Base-by-base conservation (phyloP, 805 yeast genomes). In the Candida rishiriensis region DNA sequence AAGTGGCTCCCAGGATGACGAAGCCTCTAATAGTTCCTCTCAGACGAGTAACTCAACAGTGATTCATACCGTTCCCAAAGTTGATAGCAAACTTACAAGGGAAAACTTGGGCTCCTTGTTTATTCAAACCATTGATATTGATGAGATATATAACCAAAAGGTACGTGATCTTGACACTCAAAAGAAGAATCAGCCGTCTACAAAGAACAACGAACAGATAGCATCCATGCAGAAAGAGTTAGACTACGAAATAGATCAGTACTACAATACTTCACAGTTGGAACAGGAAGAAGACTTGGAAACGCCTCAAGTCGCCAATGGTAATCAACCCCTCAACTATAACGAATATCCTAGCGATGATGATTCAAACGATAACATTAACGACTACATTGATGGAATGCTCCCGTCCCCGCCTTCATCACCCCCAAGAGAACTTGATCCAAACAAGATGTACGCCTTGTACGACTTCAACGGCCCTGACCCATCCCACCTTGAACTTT, bases 381-480 rank as follows among this genome's bases (percentile, higher is more conserved):
- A 72, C 35, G 63, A 57, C 67, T 72, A 50, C 71, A 70, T 50
- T 13, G 72, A 75, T 43, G 57, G 61, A 46, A 61, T 69, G 39
- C 53, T 66, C 28, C 80, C 85, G 11, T 79, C 85, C 35, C 86
- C 88, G n/a, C 85, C 87, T 7, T 69, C 85, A 14, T 78, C 85
- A 14, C 93, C 95, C 2, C 93, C 95, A 3, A 73, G 76, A 46
- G 95, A 87, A 53, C 65, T 90, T 43, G 89, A 87, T 59, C 95
- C 95, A 7, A 84, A 76, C 40, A 83, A 84, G 57, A 70, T 90
- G 28, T 90, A 90, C 62, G 97, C 97, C 1, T 67, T 90, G 29
- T 88, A 85, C 55, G 89, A 89, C 40, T 91, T 93, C 56, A 75
- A 73, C 41, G 98, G 97, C 1, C 95, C 96, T 5, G 97, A 89